These are phyloP conservation scores for Wickerhamomyces sp. DNA, from an alignment of 1,139 yeast genomes.

Conservation along the genomic window DNA sequence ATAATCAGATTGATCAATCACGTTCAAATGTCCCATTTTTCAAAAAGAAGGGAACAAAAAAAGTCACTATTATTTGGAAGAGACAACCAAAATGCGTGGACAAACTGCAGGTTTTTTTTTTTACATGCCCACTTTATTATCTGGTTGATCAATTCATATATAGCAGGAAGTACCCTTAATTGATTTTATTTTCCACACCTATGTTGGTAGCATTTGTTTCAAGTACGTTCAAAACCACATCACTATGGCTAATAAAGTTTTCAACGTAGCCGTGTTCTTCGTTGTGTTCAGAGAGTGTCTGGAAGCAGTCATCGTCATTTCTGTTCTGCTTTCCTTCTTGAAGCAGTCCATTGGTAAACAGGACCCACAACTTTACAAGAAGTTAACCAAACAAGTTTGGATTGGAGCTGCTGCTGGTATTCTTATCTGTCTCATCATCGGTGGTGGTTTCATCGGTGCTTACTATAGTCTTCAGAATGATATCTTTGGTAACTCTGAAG, in stretches of 20 bases:
- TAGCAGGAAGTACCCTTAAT: neutral
- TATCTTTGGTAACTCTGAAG: conserved; percentile 77
- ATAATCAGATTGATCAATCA: conserved; percentile 4
- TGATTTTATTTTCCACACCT: neutral
- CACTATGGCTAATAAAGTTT: conserved; percentile 2
- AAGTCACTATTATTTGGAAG: no score
- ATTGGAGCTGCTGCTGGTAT: conserved; percentile 72
- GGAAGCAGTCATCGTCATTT: conserved; percentile 83
- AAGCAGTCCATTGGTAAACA: conserved; percentile 44
- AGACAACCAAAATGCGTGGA: no score
- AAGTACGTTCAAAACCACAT: neutral
- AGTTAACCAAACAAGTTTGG: conserved; percentile 73
- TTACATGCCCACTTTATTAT: no score
- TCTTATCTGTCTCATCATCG: conserved; percentile 67
- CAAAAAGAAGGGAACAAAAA: no score
- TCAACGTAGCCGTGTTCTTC: conserved; percentile 46
- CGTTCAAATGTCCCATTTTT: conserved; percentile 1
- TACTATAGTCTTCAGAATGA: conserved; percentile 77
- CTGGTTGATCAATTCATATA: no score
- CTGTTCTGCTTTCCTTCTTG: conserved; percentile 77
- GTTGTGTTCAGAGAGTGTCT: conserved; percentile 81
- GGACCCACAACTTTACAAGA: conserved; percentile 27
- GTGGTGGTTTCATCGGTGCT: conserved; percentile 67
- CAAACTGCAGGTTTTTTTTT: no score
- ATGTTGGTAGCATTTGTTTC: neutral